A percentile compares a stretch with the other conserved stretches of the same genome.
Evolutionary conservation across 345 rosid species (phyloP).

Genomic region (Dovyalis caffra): DNA sequence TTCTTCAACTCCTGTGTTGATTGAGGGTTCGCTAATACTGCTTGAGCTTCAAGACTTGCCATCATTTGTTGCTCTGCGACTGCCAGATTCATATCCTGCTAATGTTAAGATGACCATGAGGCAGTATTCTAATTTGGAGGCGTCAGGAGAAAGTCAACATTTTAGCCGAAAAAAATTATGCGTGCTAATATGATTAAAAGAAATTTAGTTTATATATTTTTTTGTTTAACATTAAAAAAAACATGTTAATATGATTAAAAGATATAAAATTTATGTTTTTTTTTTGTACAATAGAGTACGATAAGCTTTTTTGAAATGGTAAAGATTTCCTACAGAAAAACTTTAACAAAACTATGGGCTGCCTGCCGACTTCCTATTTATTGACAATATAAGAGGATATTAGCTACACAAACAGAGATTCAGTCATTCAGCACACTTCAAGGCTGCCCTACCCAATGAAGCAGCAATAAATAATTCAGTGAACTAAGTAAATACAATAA

Average conservation of each 20-base stretch:
- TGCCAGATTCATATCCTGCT: conserved; percentile 23
- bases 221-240: no score
- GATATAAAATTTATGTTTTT: no score
- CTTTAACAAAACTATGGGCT: no score
- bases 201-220: no score
- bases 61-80: conserved; percentile 10
- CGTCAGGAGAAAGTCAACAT: no score
- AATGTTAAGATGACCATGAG: conserved; percentile 9
- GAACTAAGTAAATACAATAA: background rate
- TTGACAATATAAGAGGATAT: background rate
- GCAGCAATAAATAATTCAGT: background rate
- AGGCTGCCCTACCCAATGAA: background rate
- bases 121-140: conserved; percentile 22
- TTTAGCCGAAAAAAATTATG: no score
- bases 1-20: conserved; percentile 20
- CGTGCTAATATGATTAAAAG: no score
- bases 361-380: background rate
- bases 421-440: background rate
- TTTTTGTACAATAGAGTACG: no score
- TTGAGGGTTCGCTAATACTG: conserved; percentile 23
- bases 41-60: conserved; percentile 25
- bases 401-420: no score
- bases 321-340: background rate
- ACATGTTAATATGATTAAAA: no score
- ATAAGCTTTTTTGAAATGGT: no score